These are phyloP conservation scores for Euphorbia schlechtendalii DNA, from an alignment of 441 rosid genomes.

Conservation along the genomic window DNA sequence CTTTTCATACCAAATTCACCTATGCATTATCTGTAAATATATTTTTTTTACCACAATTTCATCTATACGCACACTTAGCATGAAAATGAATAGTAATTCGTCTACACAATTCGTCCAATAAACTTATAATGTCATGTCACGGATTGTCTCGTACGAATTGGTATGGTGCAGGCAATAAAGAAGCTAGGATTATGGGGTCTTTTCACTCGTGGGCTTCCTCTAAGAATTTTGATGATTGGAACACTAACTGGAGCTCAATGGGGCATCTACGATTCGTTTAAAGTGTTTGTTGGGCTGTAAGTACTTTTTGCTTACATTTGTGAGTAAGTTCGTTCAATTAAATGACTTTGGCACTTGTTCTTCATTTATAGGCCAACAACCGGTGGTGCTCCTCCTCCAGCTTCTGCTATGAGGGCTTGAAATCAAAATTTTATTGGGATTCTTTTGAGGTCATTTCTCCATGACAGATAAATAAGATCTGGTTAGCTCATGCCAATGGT, in stretches of 20 bases:
- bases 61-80: neutral
- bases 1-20: too few relatives aligned
- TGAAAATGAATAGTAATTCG: too few relatives aligned
- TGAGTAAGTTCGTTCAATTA: neutral
- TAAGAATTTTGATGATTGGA: slow-evolving; percentile 95
- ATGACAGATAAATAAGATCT: too few relatives aligned
- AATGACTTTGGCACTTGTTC: slow-evolving; percentile 7
- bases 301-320: slow-evolving; percentile 20
- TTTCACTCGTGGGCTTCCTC: slow-evolving; percentile 96
- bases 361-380: slow-evolving; percentile 55
- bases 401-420: slow-evolving; percentile 31
- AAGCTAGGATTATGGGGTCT: slow-evolving; percentile 80
- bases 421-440: neutral
- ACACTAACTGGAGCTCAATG: slow-evolving; percentile 97
- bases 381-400: slow-evolving; percentile 53
- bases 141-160: slow-evolving; percentile 22
- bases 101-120: too few relatives aligned
- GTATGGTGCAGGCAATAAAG: slow-evolving; percentile 76
- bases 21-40: too few relatives aligned
- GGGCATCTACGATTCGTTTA: slow-evolving; percentile 87
- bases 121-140: too few relatives aligned
- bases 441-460: too few relatives aligned
- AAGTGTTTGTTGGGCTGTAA: slow-evolving; percentile 97
- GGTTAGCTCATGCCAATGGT: too few relatives aligned
- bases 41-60: neutral